Base-by-base conservation (phyloP, 2,329 filamentous ascomycete genomes). In the Aspergillus fischeri region DNA sequence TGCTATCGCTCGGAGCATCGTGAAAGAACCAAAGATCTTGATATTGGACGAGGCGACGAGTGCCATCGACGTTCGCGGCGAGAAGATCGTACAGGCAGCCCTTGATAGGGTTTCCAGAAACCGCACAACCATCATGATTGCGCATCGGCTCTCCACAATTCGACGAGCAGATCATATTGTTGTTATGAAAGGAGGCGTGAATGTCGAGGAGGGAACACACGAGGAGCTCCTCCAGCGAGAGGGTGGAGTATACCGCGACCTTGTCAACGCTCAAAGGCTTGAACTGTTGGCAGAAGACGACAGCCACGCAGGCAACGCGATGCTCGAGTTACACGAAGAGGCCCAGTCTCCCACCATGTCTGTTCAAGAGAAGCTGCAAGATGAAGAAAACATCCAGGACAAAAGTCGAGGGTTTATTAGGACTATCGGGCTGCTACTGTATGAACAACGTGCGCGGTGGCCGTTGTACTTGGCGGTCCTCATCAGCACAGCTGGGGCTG, bases 41-140 rank as follows among this genome's bases (percentile, higher is more conserved):
- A 82, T 97, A 1, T 76, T 96, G 3, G 92, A 97, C 65, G 92
- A 97, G 74, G 90, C 91, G 1, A 96, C 92, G 0, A 67, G 66
- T 25, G 65, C 87, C 32, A 78, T 84, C 44, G 82, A 84, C 62
- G 78, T 81, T 3, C 74, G 78, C 32, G 81, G 79, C 2, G 81
- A 84, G 60, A 72, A 75, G 14, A 75, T 80, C 14, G 81, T 84
- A 2, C 81, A 83, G 62, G 67, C 75, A n/a, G 81, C 81, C 1
- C 75, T 84, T 21, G 77, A 79, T 53, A 73, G 75, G 11, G 76
- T 86, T 0, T 81, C 88, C 0, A 77, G 81, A 3, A 81, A 78
- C 3, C 81, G 90, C 10, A 89, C 88, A 0, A 86, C 90, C 0
- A 83, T 93, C 24, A 85, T 92, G 38, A 90, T 92, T 49, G 91